These are phyloP conservation scores for Neofusicoccum cordaticola DNA, from an alignment of 2,329 filamentous ascomycete species.

Conservation along the genomic window DNA sequence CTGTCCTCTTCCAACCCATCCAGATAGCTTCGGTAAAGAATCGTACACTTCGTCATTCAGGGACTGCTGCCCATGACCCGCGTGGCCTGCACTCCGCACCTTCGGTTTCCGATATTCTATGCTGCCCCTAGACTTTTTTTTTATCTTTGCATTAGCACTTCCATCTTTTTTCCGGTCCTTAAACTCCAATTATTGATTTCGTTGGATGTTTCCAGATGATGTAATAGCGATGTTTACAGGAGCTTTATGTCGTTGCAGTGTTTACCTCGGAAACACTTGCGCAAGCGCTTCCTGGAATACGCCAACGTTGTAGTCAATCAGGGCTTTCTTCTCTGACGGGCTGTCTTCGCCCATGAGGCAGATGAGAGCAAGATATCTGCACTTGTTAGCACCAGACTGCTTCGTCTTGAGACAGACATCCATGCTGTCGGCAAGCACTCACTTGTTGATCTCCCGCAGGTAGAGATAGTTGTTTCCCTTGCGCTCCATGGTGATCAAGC, in stretches of 20 bases:
- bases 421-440: conserved; percentile 27
- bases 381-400: background rate
- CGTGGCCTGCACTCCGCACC: background rate
- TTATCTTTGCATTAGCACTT: background rate
- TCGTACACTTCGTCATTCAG: background rate
- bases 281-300: conserved; percentile 75
- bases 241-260: background rate
- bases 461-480: conserved; percentile 60
- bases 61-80: background rate
- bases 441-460: conserved; percentile 66
- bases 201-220: background rate
- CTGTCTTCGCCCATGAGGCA: conserved; percentile 82
- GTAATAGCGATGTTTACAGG: background rate
- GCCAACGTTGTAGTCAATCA: conserved; percentile 85
- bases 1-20: background rate
- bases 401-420: background rate
- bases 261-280: conserved; percentile 65
- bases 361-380: conserved; percentile 72
- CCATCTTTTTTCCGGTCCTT: background rate
- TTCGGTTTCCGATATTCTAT: background rate
- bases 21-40: background rate
- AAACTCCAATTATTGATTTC: background rate
- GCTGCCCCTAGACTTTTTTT: background rate
- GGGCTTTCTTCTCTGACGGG: conserved; percentile 76
- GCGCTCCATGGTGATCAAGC: conserved; percentile 60